Evolutionary conservation across 1,284 basidiomycete genomes (phyloP), one percentile per base, ranked within the genome.

Genomic region (Leccinum subatratum): DNA sequence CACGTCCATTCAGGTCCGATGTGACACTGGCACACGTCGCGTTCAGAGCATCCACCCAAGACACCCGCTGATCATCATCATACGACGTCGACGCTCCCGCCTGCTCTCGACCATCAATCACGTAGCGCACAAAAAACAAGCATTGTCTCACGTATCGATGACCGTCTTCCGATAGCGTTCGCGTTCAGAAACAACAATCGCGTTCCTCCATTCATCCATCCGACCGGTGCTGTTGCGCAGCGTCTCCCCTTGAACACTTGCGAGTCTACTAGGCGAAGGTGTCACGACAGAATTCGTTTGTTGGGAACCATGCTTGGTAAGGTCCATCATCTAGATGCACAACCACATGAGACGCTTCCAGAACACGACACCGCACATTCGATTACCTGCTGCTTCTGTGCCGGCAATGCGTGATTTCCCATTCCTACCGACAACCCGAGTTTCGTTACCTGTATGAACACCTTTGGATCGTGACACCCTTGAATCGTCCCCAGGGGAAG

Each of bases 1-100:
- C 93, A 96, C 11, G 82, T 75, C 6, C 82, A 82, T 11, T 76
- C 75, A 28, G 79, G 75, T 42, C 74, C 78, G n/a, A 82, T 75
- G 61, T 85, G 82, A 4, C 88, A 86, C 94, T n/a, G n/a, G n/a
- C 94, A 95, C 14, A 95, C 74, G 0, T 93, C 93, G 22, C 92
- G 85, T 73, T 95, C 94, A 1, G 85, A 86, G 1, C 83, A 83
- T 30, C 89, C 77, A 18, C 84, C 72, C 42, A 83, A 74, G 1
- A 83, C 79, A 84, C 88, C 89, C 86, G 25, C 82, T 81, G 56
- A 90, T 72, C 7, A 81, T 79, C 2, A 84, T 80, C n/a, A 89
- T 81, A 70, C 91, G 90, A 65, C 90, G 84, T 58, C 86, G 82
- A 68, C 85, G 82, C 74, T 93, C 92, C 18, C 85, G 85, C 64